Evolutionary conservation across 2,329 filamentous ascomycete species (phyloP).

Genomic region (Alternaria triticimaculans): DNA sequence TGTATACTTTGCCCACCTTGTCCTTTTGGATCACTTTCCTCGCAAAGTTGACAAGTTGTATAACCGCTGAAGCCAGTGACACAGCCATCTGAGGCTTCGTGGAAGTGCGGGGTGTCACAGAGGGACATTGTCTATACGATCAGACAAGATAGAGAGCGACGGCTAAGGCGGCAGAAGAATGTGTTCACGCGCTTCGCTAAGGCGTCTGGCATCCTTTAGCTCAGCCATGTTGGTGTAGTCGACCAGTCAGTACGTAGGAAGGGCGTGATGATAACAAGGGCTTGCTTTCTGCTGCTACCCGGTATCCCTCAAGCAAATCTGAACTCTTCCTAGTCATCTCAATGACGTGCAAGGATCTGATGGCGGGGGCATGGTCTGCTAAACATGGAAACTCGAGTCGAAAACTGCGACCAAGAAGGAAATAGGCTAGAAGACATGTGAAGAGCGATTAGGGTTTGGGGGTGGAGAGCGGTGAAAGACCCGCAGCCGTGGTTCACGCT

Average conservation of each 20-base stretch:
- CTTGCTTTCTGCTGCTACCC: background rate
- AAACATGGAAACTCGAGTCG: background rate
- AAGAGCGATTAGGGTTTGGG: background rate
- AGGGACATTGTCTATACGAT: background rate
- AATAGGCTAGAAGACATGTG: background rate
- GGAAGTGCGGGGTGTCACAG: background rate
- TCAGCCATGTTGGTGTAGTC: background rate
- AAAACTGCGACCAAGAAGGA: background rate
- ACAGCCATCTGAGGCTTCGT: slow-evolving; percentile 5
- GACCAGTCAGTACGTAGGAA: background rate
- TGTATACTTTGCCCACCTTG: background rate
- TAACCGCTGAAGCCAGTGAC: background rate
- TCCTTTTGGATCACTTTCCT: background rate
- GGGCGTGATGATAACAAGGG: background rate
- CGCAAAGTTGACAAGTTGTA: slow-evolving; percentile 7
- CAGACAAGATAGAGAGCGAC: background rate
- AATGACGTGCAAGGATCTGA: background rate
- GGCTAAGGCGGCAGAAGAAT: background rate
- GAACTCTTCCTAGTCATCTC: background rate
- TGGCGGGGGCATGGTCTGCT: background rate
- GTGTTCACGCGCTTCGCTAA: background rate
- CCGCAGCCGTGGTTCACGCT: background rate
- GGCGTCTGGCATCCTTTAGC: background rate
- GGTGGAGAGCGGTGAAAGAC: background rate
- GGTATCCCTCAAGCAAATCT: background rate